A percentile compares a stretch with the other conserved stretches of the same genome.
Evolutionary conservation across 441 rosid genomes (phyloP).

Genomic region (Syzygium malaccense): DNA sequence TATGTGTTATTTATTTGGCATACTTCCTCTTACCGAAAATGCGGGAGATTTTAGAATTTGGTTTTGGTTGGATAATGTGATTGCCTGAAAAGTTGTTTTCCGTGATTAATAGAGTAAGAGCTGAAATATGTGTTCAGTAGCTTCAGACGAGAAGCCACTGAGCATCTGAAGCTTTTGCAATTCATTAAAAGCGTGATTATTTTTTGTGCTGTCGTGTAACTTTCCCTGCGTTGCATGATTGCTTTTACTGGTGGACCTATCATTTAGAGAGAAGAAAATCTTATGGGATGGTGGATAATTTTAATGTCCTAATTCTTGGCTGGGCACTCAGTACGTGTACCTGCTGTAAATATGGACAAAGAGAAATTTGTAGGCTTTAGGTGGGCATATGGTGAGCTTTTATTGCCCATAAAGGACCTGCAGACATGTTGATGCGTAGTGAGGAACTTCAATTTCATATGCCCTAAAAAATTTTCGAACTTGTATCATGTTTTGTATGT

Average conservation of each 20-base stretch:
- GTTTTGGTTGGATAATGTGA: not conserved
- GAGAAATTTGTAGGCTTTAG: constrained; percentile 53
- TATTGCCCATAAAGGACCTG: constrained; percentile 54
- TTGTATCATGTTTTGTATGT: not conserved
- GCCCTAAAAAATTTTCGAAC: not conserved
- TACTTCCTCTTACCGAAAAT: not conserved
- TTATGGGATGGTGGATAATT: not conserved
- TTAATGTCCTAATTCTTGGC: constrained; percentile 27
- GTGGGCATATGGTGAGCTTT: constrained; percentile 41
- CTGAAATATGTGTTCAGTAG: not conserved
- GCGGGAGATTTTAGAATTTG: not conserved
- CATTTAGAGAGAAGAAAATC: not conserved
- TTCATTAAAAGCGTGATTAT: not conserved
- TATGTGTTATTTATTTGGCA: not conserved
- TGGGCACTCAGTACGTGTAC: constrained; percentile 18
- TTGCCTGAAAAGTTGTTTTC: not conserved
- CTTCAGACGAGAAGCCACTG: not conserved
- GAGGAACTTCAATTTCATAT: not conserved
- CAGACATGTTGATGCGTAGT: constrained; percentile 11
- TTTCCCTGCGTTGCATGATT: not conserved
- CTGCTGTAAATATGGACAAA: constrained; percentile 25
- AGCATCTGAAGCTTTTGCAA: not conserved
- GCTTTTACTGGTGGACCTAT: not conserved
- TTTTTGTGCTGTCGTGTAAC: not conserved
- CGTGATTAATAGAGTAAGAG: not conserved